Percentiles rank a stretch among this genome's conserved stretches.
Evolutionary conservation across 1,284 basidiomycete species (phyloP).

Genomic region (Cryptococcus amylolentus): DNA sequence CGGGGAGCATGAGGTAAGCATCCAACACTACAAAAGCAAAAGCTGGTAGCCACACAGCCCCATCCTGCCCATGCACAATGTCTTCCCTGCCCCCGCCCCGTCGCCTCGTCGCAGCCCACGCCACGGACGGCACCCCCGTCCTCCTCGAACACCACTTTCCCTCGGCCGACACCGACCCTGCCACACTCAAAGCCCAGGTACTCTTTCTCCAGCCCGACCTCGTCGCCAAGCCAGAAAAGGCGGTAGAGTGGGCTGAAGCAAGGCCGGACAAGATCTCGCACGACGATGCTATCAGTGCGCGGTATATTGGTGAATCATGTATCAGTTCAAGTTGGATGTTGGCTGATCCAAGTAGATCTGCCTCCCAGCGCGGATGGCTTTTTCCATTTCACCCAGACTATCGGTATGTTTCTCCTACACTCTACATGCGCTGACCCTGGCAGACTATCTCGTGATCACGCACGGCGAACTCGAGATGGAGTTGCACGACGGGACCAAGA

Average conservation of each 20-base stretch:
- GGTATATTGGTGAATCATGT: slow-evolving; percentile 16
- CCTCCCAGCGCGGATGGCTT: slow-evolving; percentile 5
- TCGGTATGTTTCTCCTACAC: slow-evolving; percentile 3
- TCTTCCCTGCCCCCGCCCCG: slow-evolving; percentile 14
- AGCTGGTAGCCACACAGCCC: too few relatives aligned
- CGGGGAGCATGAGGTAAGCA: too few relatives aligned
- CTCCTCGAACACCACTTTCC: slow-evolving; percentile 2
- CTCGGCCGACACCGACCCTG: not conserved
- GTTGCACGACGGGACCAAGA: slow-evolving; percentile 16
- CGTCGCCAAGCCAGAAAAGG: slow-evolving; percentile 9
- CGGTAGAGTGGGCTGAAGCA: slow-evolving; percentile 8
- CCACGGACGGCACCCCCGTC: slow-evolving; percentile 3
- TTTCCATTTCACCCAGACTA: slow-evolving; percentile 14
- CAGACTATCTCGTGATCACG: slow-evolving; percentile 15
- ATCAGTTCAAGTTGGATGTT: not conserved
- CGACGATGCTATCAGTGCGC: slow-evolving; percentile 7
- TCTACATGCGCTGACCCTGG: not conserved
- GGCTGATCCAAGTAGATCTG: slow-evolving; percentile 5
- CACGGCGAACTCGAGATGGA: slow-evolving; percentile 13
- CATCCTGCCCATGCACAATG: not conserved
- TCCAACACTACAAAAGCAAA: too few relatives aligned
- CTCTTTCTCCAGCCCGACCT: slow-evolving; percentile 12
- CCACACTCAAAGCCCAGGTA: slow-evolving; percentile 3
- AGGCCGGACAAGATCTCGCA: slow-evolving; percentile 7
- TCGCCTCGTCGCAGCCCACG: slow-evolving; percentile 8